phyloP scores from a whole-genome alignment of 305 asterid species.

The Withania somnifera region DNA sequence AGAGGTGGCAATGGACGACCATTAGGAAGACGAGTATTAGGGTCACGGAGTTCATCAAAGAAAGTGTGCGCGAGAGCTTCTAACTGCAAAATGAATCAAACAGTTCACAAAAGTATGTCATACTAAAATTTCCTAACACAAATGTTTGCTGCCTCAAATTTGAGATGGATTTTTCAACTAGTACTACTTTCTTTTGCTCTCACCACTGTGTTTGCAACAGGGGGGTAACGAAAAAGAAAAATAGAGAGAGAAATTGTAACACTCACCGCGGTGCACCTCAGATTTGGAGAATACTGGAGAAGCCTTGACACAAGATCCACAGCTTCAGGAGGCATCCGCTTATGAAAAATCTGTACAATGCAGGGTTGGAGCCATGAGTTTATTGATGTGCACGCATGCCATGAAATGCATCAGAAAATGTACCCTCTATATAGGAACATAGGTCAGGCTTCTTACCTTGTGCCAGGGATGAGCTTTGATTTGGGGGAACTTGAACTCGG shows the following conservation, averaged over 20 bases:
- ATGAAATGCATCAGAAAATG: background rate
- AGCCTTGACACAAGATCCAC: conserved; percentile 80
- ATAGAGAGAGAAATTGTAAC: background rate
- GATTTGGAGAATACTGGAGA: conserved; percentile 83
- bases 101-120: background rate
- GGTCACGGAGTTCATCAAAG: conserved; percentile 65
- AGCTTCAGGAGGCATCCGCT: conserved; percentile 75
- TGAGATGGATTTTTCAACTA: background rate
- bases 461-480: conserved; percentile 91
- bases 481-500: conserved; percentile 75
- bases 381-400: background rate
- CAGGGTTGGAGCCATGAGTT: background rate
- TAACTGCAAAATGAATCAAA: conserved; percentile 29
- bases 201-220: background rate
- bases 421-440: background rate
- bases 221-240: background rate
- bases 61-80: conserved; percentile 71
- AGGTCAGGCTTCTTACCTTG: conserved; percentile 31
- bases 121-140: background rate
- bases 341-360: conserved; percentile 53
- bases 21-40: conserved; percentile 44
- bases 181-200: background rate
- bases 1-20: conserved; percentile 68
- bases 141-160: background rate
- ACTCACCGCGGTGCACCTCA: conserved; percentile 81